Evolutionary conservation across 2,329 filamentous ascomycete genomes (phyloP).

Genomic region (Blastomyces parvus): DNA sequence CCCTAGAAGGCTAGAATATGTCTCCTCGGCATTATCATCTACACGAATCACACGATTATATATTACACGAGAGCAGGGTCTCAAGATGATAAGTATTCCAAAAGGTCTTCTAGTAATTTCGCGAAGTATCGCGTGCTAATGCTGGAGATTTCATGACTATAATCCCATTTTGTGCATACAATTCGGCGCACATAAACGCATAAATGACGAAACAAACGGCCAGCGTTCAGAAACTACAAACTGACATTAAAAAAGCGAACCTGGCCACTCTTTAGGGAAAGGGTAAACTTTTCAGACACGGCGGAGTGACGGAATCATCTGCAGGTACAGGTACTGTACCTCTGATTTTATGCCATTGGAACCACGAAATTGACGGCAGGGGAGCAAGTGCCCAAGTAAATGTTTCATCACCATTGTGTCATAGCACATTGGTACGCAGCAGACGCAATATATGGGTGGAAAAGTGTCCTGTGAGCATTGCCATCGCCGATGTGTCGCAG

Average conservation of each 20-base stretch:
- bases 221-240: neutral
- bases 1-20: neutral
- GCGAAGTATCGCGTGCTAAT: neutral
- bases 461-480: neutral
- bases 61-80: neutral
- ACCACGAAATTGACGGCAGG: neutral
- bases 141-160: neutral
- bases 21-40: neutral
- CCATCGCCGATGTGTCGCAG: neutral
- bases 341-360: neutral
- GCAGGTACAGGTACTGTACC: neutral
- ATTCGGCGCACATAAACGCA: neutral
- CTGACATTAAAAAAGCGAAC: neutral
- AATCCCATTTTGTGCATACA: neutral
- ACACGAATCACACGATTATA: neutral
- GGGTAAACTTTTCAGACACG: neutral
- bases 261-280: neutral
- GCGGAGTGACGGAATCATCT: neutral
- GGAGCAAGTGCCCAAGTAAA: neutral
- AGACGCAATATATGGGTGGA: neutral
- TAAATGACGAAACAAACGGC: neutral
- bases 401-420: neutral
- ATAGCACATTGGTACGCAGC: neutral
- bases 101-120: neutral
- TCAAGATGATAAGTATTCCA: neutral